A percentile compares a stretch with the other conserved stretches of the same genome.
Conservation (phyloP, 2,329 filamentous ascomycete species). For the Dothideomycetes sp. region DNA sequence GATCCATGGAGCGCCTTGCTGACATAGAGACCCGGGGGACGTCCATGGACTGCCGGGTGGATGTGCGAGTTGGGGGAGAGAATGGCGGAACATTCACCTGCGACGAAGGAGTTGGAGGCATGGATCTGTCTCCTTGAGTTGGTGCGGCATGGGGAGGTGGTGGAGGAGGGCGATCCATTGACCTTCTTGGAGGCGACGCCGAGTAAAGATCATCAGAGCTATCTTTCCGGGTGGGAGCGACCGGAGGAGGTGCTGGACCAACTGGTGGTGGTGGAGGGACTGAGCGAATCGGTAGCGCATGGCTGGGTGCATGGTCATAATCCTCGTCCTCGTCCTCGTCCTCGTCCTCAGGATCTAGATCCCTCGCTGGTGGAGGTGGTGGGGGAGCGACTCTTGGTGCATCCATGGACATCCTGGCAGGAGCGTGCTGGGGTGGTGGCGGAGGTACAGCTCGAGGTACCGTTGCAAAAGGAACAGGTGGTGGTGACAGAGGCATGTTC, state of each 20-base stretch:
- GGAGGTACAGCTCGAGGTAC: conserved; percentile 40
- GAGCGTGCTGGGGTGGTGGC: conserved; percentile 41
- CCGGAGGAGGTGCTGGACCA: conserved; percentile 20
- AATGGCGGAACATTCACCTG: conserved; percentile 16
- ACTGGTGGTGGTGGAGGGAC: conserved; percentile 21
- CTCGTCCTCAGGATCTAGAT: conserved; percentile 19
- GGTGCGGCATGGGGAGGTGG: conserved; percentile 11
- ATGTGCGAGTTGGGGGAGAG: conserved; percentile 23
- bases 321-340: conserved; percentile 8
- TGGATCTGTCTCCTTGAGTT: conserved; percentile 16
- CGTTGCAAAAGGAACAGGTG: conserved; percentile 20
- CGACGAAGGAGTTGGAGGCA: conserved; percentile 19
- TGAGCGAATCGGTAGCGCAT: conserved; percentile 8
- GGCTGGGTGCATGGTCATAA: conserved; percentile 6
- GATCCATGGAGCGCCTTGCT: conserved; percentile 59
- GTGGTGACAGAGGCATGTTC: conserved; percentile 33
- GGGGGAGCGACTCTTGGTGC: conserved; percentile 60
- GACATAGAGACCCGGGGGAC: conserved; percentile 41
- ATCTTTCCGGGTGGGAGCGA: conserved; percentile 23
- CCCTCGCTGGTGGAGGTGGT: conserved; percentile 50
- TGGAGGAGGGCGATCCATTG: conserved; percentile 22
- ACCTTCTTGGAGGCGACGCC: conserved; percentile 26
- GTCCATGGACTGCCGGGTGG: conserved; percentile 38
- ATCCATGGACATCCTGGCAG: conserved; percentile 55
- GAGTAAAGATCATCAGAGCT: conserved; percentile 37